A percentile compares a stretch with the other conserved stretches of the same genome.
phyloP scores from a whole-genome alignment of 352 stramenopile genomes.

The Phytophthora constricta region DNA sequence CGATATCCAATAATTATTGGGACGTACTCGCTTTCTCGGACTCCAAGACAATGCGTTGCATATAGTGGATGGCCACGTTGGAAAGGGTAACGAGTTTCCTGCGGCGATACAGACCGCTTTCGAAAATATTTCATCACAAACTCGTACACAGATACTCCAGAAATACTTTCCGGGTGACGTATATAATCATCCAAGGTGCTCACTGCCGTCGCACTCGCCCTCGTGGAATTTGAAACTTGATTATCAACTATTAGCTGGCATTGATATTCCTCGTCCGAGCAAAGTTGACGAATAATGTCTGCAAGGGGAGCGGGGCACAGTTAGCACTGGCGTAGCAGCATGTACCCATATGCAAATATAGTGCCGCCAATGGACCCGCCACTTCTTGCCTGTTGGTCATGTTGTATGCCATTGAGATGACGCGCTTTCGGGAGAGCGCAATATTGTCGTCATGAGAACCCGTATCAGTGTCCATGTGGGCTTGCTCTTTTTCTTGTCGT shows the following conservation, averaged over 20 bases:
- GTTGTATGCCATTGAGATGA: neutral
- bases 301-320: neutral
- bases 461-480: neutral
- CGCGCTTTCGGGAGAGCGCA: neutral
- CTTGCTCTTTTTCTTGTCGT: neutral
- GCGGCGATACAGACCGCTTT: no score
- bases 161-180: neutral
- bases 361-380: neutral
- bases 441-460: neutral
- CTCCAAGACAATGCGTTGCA: neutral
- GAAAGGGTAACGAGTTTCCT: neutral
- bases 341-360: neutral
- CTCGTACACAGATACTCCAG: neutral
- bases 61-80: neutral
- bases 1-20: neutral
- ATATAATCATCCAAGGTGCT: neutral
- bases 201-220: neutral
- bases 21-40: neutral
- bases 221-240: no score
- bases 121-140: neutral
- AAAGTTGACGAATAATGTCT: neutral
- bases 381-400: neutral
- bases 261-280: no score
- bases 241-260: no score
- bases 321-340: neutral